A percentile compares a stretch with the other conserved stretches of the same genome.
phyloP scores from a whole-genome alignment of 2,329 filamentous ascomycete species.

The Sarocladium strictum region DNA sequence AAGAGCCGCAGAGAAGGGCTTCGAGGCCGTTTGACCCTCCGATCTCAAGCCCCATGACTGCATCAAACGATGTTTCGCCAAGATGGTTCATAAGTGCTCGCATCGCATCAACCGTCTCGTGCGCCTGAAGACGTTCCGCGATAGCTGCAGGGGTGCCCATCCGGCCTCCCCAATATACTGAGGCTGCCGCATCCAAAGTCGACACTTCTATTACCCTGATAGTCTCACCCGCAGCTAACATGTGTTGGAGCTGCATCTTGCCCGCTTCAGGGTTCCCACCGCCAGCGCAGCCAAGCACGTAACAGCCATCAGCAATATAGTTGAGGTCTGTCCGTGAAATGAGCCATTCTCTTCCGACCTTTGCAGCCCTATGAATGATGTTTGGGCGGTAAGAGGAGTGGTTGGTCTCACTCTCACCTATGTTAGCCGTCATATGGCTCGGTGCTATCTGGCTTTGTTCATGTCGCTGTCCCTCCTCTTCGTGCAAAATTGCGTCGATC shows the following conservation, averaged over 20 bases:
- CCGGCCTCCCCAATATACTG: slow-evolving; percentile 50
- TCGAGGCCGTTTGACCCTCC: slow-evolving; percentile 46
- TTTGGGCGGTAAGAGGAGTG: background rate
- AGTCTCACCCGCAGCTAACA: slow-evolving; percentile 42
- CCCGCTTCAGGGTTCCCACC: slow-evolving; percentile 49
- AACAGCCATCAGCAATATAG: slow-evolving; percentile 53
- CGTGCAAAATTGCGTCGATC: too few species aligned
- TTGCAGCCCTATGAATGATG: background rate
- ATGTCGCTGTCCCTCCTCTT: too few species aligned
- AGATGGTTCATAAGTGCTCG: slow-evolving; percentile 24
- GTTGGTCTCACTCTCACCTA: background rate
- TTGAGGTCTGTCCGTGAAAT: slow-evolving; percentile 51
- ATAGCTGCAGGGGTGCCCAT: slow-evolving; percentile 56
- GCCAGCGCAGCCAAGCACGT: slow-evolving; percentile 56
- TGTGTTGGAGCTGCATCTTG: slow-evolving; percentile 44
- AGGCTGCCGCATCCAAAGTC: slow-evolving; percentile 42
- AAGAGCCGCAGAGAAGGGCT: slow-evolving; percentile 48
- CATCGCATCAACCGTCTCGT: slow-evolving; percentile 46
- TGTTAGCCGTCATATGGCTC: background rate
- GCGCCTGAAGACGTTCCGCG: slow-evolving; percentile 53
- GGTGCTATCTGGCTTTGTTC: background rate
- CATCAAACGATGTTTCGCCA: background rate
- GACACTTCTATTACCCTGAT: slow-evolving; percentile 46
- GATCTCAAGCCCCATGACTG: slow-evolving; percentile 53
- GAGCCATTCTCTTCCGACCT: slow-evolving; percentile 37